These are phyloP conservation scores for Skeletonema costatum DNA, from an alignment of 108 stramenopile genomes.

Conservation along the genomic window DNA sequence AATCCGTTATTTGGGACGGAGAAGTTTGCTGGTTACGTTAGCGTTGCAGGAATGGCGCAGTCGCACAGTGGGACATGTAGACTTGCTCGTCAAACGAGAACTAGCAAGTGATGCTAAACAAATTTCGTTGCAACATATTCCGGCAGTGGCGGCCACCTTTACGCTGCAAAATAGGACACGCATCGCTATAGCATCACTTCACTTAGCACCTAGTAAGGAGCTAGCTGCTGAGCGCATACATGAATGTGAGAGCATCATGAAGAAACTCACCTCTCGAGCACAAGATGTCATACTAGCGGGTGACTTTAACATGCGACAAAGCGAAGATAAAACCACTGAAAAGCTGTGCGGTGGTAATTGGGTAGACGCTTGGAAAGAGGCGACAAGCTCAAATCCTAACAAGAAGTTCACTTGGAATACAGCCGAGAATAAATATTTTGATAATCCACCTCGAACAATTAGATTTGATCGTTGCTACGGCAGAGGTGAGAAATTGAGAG, in stretches of 20 bases:
- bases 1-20: not conserved
- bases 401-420: too few species aligned
- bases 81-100: constrained; percentile 13
- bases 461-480: constrained; percentile 26
- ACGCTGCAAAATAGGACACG: constrained; percentile 10
- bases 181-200: constrained; percentile 17
- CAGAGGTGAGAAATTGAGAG: constrained; percentile 1
- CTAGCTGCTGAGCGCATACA: not conserved
- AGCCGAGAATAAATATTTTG: not conserved
- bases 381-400: too few species aligned
- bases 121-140: constrained; percentile 2
- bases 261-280: not conserved
- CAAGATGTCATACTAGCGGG: constrained; percentile 12
- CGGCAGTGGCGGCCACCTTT: constrained; percentile 5
- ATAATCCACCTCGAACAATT: too few species aligned
- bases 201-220: constrained; percentile 25
- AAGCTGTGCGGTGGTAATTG: constrained; percentile 21
- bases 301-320: constrained; percentile 30
- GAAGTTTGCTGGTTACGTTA: constrained; percentile 5
- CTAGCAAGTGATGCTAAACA: not conserved
- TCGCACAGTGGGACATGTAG: constrained; percentile 8
- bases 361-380: constrained; percentile 17
- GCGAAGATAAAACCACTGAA: constrained; percentile 15
- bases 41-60: constrained; percentile 1
- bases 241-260: constrained; percentile 2